phyloP scores from a whole-genome alignment of 805 yeast species.

The Pichia manshurica region DNA sequence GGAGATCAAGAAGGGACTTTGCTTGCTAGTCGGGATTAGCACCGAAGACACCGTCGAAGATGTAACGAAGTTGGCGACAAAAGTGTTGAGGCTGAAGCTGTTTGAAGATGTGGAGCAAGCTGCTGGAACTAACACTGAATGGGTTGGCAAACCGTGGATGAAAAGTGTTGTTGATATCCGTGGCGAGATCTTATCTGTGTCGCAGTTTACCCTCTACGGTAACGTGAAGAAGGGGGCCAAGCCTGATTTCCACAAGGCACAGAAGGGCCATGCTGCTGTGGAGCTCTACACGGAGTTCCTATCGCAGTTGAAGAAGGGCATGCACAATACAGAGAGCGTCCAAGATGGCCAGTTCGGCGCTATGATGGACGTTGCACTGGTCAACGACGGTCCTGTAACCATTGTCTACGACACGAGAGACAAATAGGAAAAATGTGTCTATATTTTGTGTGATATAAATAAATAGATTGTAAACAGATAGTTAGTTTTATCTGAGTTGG shows the following conservation, averaged over 20 bases:
- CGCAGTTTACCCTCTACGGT: conserved; percentile 89
- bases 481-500: no score
- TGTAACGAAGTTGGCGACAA: conserved; percentile 60
- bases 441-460: not conserved
- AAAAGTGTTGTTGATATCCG: conserved; percentile 54
- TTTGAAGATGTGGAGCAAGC: conserved; percentile 52
- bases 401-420: conserved; percentile 70
- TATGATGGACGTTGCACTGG: conserved; percentile 89
- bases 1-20: conserved; percentile 66
- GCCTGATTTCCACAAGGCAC: conserved; percentile 92
- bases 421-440: not conserved
- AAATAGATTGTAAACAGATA: no score
- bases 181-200: conserved; percentile 77
- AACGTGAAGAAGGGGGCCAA: conserved; percentile 85
- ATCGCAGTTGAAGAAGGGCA: conserved; percentile 37
- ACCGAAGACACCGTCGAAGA: conserved; percentile 73
- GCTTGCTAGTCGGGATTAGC: conserved; percentile 81
- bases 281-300: conserved; percentile 51
- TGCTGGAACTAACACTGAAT: conserved; percentile 42
- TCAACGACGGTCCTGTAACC: conserved; percentile 93
- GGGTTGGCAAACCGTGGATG: conserved; percentile 73
- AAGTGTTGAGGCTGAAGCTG: conserved; percentile 57
- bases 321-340: conserved; percentile 56
- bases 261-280: conserved; percentile 60
- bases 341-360: conserved; percentile 92